A percentile compares a stretch with the other conserved stretches of the same genome.
Evolutionary conservation across 2,329 filamentous ascomycete genomes (phyloP).

Genomic region (Arachnomyces sp.): DNA sequence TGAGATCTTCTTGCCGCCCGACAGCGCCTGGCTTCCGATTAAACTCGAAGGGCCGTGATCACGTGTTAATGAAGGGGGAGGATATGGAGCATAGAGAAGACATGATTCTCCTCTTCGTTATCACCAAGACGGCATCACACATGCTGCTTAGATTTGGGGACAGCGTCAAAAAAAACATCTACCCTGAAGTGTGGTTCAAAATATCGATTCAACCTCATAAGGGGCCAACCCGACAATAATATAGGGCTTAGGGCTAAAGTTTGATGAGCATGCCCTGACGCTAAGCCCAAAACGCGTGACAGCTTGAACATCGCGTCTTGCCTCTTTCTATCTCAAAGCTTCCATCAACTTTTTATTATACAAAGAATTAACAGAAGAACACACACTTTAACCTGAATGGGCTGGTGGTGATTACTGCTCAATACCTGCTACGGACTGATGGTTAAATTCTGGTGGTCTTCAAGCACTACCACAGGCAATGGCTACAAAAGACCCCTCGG

Average conservation of each 20-base stretch:
- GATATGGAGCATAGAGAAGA: background rate
- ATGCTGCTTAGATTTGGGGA: no score
- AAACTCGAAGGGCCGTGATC: background rate
- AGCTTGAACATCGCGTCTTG: constrained; percentile 2
- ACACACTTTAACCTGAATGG: no score
- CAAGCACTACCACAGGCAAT: constrained; percentile 6
- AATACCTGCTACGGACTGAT: background rate
- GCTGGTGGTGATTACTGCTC: no score
- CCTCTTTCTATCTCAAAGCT: no score
- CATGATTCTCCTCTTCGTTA: no score
- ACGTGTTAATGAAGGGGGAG: background rate
- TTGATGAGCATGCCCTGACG: background rate
- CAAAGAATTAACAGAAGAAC: background rate
- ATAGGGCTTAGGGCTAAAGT: no score
- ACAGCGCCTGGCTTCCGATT: background rate
- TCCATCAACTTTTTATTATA: background rate
- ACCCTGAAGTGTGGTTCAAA: no score
- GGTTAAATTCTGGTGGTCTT: no score
- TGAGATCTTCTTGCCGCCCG: background rate
- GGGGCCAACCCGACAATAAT: no score
- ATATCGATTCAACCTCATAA: no score
- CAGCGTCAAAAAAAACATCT: no score
- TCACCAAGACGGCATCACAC: no score
- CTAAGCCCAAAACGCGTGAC: constrained; percentile 9
- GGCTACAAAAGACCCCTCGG: constrained; percentile 12